phyloP scores from a whole-genome alignment of 768 basidiomycete species.

The Pisolithus orientalis region DNA sequence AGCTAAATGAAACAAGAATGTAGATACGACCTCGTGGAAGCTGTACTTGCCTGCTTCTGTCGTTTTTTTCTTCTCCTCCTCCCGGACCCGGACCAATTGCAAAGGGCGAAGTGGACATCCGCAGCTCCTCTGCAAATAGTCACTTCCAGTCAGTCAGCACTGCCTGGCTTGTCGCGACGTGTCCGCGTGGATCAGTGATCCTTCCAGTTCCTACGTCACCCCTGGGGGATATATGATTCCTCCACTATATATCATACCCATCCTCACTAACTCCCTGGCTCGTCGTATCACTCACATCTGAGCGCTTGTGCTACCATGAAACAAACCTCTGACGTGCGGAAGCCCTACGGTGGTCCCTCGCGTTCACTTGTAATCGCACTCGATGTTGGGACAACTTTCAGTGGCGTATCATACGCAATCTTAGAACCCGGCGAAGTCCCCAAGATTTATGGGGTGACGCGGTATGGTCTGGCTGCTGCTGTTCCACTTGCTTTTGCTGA shows the following conservation, averaged over 20 bases:
- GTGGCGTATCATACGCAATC: conserved; percentile 79
- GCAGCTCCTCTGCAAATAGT: background rate
- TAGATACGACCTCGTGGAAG: too few species aligned
- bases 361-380: conserved; percentile 72
- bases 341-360: conserved; percentile 60
- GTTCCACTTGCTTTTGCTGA: background rate
- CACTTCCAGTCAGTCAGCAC: background rate
- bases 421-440: conserved; percentile 78
- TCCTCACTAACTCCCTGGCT: background rate
- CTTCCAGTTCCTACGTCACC: conserved; percentile 4
- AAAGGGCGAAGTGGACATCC: background rate
- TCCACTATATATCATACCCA: background rate
- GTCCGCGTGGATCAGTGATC: conserved; percentile 8
- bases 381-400: conserved; percentile 80
- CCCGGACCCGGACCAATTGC: background rate
- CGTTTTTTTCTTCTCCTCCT: background rate
- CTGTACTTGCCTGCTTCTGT: background rate
- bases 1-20: background rate
- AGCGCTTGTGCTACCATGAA: conserved; percentile 33
- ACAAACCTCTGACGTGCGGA: conserved; percentile 56
- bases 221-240: conserved; percentile 8
- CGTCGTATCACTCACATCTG: conserved; percentile 4
- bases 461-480: conserved; percentile 36
- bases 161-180: background rate
- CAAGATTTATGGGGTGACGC: conserved; percentile 74